These are phyloP conservation scores for Yamadazyma kitorensis DNA, from an alignment of 805 yeast species.

Conservation along the genomic window DNA sequence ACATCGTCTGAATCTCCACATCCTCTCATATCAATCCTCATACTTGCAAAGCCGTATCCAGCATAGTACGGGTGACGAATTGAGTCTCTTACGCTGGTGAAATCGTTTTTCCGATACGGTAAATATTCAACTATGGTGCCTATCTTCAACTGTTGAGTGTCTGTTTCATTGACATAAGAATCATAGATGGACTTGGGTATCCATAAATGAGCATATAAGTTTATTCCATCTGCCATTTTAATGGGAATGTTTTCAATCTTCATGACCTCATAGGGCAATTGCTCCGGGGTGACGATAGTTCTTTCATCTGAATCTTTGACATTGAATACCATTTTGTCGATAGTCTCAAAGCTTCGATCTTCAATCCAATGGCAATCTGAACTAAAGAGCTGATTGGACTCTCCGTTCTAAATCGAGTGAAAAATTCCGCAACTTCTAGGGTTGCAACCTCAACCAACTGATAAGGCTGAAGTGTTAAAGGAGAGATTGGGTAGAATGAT, in stretches of 20 bases:
- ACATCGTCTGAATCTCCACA: slow-evolving; percentile 42
- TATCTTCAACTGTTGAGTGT: slow-evolving; percentile 16
- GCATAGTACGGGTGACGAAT: slow-evolving; percentile 47
- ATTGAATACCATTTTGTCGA: slow-evolving; percentile 40
- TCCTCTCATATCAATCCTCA: slow-evolving; percentile 48
- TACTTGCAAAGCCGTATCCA: slow-evolving; percentile 44
- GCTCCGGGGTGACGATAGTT: slow-evolving; percentile 8
- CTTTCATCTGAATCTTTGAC: slow-evolving; percentile 32
- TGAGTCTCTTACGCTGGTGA: slow-evolving; percentile 43
- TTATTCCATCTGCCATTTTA: slow-evolving; percentile 37
- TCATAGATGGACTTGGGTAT: slow-evolving; percentile 32
- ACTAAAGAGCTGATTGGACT: too few species aligned
- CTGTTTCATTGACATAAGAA: too few species aligned
- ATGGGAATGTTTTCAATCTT: slow-evolving; percentile 36
- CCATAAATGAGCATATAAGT: slow-evolving; percentile 43
- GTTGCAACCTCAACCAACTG: too few species aligned
- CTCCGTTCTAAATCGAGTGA: too few species aligned
- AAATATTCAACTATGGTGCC: slow-evolving; percentile 44
- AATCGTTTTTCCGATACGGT: slow-evolving; percentile 45
- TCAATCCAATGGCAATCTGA: too few species aligned
- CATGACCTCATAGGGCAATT: slow-evolving; percentile 25
- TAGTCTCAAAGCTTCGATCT: too few species aligned
- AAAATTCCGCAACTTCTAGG: too few species aligned
- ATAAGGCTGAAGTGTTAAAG: too few species aligned
- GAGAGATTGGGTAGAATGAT: background rate